A percentile compares a stretch with the other conserved stretches of the same genome.
phyloP scores from a whole-genome alignment of 257 asterid species.

The Nemophila menziesii region DNA sequence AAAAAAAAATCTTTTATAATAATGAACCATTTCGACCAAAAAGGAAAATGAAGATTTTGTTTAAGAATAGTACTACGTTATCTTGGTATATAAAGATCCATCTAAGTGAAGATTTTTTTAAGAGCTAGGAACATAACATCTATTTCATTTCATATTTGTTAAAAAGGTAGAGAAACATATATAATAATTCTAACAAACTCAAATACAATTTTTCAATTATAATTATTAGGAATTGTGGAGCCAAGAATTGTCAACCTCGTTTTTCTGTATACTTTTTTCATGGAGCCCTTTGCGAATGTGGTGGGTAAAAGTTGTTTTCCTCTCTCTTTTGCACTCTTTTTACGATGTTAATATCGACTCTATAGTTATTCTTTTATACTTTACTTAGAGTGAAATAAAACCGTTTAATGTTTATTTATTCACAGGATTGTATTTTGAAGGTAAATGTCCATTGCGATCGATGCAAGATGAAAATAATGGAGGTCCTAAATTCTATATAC shows the following conservation, averaged over 20 bases:
- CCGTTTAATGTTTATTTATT: background rate
- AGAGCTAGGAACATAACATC: too few relatives aligned
- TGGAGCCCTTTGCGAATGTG: constrained; percentile 8
- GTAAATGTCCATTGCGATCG: constrained; percentile 25
- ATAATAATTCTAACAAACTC: too few relatives aligned
- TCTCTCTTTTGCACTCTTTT: background rate
- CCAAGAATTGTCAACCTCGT: background rate
- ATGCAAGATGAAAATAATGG: constrained; percentile 32
- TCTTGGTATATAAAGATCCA: too few relatives aligned
- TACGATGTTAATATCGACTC: background rate
- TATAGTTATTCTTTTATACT: background rate
- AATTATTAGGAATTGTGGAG: too few relatives aligned
- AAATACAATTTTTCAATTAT: too few relatives aligned
- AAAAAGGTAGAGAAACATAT: too few relatives aligned
- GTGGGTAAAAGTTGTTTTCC: background rate
- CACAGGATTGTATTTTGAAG: constrained; percentile 22
- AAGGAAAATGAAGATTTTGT: background rate
- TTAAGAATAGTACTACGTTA: too few relatives aligned
- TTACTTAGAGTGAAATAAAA: background rate
- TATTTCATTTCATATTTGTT: too few relatives aligned
- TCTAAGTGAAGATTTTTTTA: too few relatives aligned
- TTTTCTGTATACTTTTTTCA: background rate
- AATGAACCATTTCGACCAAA: background rate
- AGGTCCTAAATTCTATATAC: constrained; percentile 23
- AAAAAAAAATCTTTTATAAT: background rate